Evolutionary conservation across 1,284 basidiomycete genomes (phyloP).

Genomic region (Cutaneotrichosporon mucoides): DNA sequence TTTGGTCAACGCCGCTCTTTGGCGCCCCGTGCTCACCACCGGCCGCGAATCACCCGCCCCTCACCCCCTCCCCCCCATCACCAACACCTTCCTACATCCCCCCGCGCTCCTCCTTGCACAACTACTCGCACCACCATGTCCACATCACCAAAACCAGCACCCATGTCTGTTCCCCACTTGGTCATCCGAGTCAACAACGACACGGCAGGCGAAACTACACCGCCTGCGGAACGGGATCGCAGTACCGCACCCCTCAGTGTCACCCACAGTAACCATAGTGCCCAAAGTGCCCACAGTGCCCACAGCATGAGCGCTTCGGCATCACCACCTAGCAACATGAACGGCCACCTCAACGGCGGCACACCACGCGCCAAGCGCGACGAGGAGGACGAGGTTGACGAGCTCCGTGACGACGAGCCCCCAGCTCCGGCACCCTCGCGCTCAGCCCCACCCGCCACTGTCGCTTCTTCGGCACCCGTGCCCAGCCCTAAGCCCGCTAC

Average conservation of each 20-base stretch:
- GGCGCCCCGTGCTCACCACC: background rate
- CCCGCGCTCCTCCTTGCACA: background rate
- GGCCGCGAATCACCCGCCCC: background rate
- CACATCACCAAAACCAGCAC: constrained; percentile 6
- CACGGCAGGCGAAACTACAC: constrained; percentile 3
- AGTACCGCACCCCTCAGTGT: constrained; percentile 1
- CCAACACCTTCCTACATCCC: background rate
- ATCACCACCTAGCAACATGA: background rate
- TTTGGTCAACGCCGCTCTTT: background rate
- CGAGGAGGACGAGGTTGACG: constrained; percentile 24
- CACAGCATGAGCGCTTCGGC: background rate
- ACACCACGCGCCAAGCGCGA: background rate
- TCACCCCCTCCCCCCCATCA: background rate
- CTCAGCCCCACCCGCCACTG: background rate
- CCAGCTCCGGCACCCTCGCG: constrained; percentile 3
- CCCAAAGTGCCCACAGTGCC: too few species aligned
- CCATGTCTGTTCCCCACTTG: constrained; percentile 18
- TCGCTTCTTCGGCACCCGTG: constrained; percentile 1
- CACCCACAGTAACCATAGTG: background rate
- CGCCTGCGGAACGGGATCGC: background rate
- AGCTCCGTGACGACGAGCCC: constrained; percentile 22
- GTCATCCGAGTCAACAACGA: constrained; percentile 15
- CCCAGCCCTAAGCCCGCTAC: constrained; percentile 19
- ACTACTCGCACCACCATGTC: constrained; percentile 7
- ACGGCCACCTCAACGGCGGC: background rate